These are phyloP conservation scores for Aspergillus ellipticus DNA, from an alignment of 495 filamentous ascomycete genomes.

Conservation along the genomic window DNA sequence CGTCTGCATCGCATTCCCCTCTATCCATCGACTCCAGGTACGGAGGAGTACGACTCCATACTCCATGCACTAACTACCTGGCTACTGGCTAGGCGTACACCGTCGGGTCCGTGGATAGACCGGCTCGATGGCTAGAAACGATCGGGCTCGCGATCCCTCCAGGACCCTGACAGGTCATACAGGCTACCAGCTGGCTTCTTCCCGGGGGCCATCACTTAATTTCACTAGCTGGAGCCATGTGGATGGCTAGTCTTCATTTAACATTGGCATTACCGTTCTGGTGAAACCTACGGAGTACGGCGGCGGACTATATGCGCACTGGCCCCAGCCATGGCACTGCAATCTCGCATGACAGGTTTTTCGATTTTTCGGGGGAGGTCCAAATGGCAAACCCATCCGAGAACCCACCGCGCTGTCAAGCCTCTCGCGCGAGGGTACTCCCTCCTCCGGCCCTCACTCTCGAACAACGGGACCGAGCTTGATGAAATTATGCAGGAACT, in stretches of 20 bases:
- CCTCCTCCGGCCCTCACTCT: neutral
- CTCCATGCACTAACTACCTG: no score
- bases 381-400: neutral
- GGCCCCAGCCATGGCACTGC: constrained; percentile 10
- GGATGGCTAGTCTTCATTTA: constrained; percentile 1
- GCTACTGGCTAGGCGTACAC: neutral
- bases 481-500: constrained; percentile 20
- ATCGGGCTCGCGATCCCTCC: neutral
- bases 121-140: neutral
- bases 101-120: neutral
- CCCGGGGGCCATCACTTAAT: constrained; percentile 10
- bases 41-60: no score
- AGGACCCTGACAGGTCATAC: neutral
- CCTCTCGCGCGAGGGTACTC: neutral
- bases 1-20: neutral
- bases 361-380: neutral
- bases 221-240: constrained; percentile 3
- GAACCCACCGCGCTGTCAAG: constrained; percentile 1
- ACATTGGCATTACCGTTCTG: constrained; percentile 17
- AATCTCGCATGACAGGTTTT: constrained; percentile 13
- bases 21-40: no score
- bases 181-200: neutral
- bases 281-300: neutral
- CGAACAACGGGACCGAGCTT: constrained; percentile 10
- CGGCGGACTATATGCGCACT: neutral